phyloP scores from a whole-genome alignment of 1,139 yeast genomes.

The Groenewaldozyma auringiensis region DNA sequence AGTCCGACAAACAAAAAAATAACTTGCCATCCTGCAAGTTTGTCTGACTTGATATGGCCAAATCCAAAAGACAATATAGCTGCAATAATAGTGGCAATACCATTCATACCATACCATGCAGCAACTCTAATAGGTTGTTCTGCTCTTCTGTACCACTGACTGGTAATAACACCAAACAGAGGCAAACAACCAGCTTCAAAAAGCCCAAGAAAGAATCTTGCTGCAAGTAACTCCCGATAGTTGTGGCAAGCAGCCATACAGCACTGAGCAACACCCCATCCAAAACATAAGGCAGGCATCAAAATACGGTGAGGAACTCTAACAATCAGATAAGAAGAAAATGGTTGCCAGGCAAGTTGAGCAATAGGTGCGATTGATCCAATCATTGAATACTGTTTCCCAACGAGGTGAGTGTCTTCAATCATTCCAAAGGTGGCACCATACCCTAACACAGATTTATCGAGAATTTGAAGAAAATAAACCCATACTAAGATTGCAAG shows the following conservation, averaged over 20 bases:
- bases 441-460: slow-evolving; percentile 50
- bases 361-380: slow-evolving; percentile 54
- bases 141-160: slow-evolving; percentile 41
- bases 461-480: slow-evolving; percentile 54
- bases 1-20: slow-evolving; percentile 11
- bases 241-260: slow-evolving; percentile 41
- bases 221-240: slow-evolving; percentile 6
- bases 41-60: slow-evolving; percentile 8
- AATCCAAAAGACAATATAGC: slow-evolving; percentile 9
- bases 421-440: slow-evolving; percentile 56
- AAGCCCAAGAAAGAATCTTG: slow-evolving; percentile 8
- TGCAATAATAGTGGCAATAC: slow-evolving; percentile 32
- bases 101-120: slow-evolving; percentile 16
- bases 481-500: slow-evolving; percentile 48
- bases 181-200: slow-evolving; percentile 20
- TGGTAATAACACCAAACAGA: slow-evolving; percentile 7
- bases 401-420: slow-evolving; percentile 31
- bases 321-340: slow-evolving; percentile 46
- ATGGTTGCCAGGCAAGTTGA: slow-evolving; percentile 44
- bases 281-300: slow-evolving; percentile 41
- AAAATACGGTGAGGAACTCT: slow-evolving; percentile 33
- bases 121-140: slow-evolving; percentile 41
- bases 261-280: slow-evolving; percentile 49
- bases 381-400: slow-evolving; percentile 43
- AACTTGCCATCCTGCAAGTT: slow-evolving; percentile 6